Evolutionary conservation across 2,329 filamentous ascomycete genomes (phyloP).

Genomic region (Malbranchea zuffiana): DNA sequence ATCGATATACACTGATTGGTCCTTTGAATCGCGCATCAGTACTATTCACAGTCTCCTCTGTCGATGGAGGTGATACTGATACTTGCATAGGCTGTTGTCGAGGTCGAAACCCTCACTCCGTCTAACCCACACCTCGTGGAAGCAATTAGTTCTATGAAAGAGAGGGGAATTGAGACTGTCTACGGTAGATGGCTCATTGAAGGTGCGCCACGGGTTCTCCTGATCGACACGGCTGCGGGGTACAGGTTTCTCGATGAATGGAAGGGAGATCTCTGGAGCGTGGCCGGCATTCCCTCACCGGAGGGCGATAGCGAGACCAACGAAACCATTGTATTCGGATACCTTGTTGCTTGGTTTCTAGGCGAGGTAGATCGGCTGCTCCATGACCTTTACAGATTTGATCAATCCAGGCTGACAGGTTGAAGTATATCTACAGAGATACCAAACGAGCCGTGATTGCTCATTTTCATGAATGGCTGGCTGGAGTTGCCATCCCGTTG

Average conservation of each 20-base stretch:
- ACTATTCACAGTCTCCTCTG: conserved; percentile 18
- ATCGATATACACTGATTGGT: conserved; percentile 88
- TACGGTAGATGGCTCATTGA: conserved; percentile 98
- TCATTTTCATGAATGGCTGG: conserved; percentile 98
- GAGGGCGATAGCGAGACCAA: conserved; percentile 89
- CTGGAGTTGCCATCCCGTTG: conserved; percentile 83
- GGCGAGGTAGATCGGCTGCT: conserved; percentile 62
- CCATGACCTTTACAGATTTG: background rate
- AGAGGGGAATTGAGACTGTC: conserved; percentile 73
- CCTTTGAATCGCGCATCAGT: conserved; percentile 86
- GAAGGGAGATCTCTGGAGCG: conserved; percentile 93
- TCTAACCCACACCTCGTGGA: conserved; percentile 65
- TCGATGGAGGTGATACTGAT: conserved; percentile 15
- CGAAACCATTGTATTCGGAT: conserved; percentile 94
- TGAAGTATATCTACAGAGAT: conserved; percentile 83
- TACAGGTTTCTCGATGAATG: conserved; percentile 89
- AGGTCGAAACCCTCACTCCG: conserved; percentile 87
- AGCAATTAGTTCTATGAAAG: conserved; percentile 86
- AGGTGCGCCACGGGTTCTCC: conserved; percentile 80
- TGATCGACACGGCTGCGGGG: conserved; percentile 90
- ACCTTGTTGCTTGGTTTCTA: conserved; percentile 93
- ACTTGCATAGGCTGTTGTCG: conserved; percentile 66
- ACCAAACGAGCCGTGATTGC: conserved; percentile 86
- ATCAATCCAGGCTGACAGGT: conserved; percentile 14
- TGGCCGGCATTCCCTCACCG: conserved; percentile 85